Evolutionary conservation across 768 basidiomycete species (phyloP).

Genomic region (Trametes cingulata): DNA sequence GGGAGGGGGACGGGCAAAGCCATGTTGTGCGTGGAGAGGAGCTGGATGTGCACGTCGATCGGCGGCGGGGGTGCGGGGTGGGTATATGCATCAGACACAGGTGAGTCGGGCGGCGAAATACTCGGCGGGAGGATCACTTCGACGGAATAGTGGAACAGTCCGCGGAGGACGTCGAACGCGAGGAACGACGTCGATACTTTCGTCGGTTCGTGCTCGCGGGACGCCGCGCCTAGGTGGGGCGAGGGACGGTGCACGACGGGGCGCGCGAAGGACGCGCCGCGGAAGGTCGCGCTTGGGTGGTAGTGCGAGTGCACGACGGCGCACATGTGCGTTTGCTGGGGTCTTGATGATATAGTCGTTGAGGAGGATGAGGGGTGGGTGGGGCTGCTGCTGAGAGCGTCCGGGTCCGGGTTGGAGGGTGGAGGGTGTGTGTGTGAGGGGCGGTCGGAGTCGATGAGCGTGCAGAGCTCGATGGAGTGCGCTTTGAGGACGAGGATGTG

Average conservation of each 20-base stretch:
- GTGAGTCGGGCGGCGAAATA: background rate
- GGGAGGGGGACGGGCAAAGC: conserved; percentile 30
- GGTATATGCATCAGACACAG: background rate
- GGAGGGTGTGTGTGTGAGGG: background rate
- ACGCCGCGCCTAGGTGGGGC: background rate
- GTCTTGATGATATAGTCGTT: background rate
- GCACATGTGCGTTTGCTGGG: background rate
- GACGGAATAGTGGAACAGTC: conserved; percentile 53
- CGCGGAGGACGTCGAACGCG: conserved; percentile 43
- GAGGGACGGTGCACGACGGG: background rate
- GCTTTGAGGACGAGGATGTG: conserved; percentile 51
- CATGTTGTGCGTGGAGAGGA: conserved; percentile 47
- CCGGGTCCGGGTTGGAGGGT: too few relatives aligned
- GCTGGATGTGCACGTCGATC: conserved; percentile 41
- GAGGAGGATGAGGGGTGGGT: background rate
- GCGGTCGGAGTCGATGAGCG: conserved; percentile 15
- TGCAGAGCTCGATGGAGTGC: conserved; percentile 51
- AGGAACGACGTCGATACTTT: conserved; percentile 48
- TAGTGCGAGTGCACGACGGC: conserved; percentile 17
- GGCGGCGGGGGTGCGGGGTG: conserved; percentile 4
- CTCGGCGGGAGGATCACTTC: conserved; percentile 27
- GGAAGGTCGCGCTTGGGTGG: conserved; percentile 37
- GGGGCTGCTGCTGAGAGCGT: background rate
- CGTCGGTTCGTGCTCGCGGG: conserved; percentile 5
- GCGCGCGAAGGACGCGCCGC: conserved; percentile 30